Conservation (phyloP, 495 filamentous ascomycete genomes). For the Penicillium tannophilum region DNA sequence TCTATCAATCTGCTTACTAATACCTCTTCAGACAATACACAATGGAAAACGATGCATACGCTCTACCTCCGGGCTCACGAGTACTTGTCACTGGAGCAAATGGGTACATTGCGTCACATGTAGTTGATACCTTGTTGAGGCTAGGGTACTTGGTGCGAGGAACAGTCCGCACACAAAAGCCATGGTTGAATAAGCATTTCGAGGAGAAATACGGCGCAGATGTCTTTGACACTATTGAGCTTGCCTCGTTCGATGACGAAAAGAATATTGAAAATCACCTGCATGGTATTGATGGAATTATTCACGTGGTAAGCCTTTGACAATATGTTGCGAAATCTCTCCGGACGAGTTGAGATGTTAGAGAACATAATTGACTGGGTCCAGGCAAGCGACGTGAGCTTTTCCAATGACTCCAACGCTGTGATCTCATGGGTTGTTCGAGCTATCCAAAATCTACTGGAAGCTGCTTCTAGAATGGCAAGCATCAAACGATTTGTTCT, state of each 20-base stretch:
- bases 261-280: neutral
- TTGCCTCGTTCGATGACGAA: neutral
- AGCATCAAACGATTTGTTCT: constrained; percentile 54
- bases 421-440: constrained; percentile 41
- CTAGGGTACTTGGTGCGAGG: constrained; percentile 55
- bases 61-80: constrained; percentile 4
- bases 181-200: constrained; percentile 48
- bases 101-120: constrained; percentile 57
- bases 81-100: constrained; percentile 60
- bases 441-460: constrained; percentile 41
- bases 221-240: constrained; percentile 34
- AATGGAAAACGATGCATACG: neutral
- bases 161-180: constrained; percentile 45
- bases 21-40: neutral
- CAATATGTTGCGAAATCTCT: neutral
- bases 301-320: neutral
- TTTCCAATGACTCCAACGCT: constrained; percentile 39
- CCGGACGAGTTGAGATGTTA: no score
- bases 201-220: constrained; percentile 40
- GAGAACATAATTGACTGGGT: neutral
- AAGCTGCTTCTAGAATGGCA: constrained; percentile 44
- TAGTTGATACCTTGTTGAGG: constrained; percentile 49
- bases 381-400: neutral
- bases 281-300: neutral
- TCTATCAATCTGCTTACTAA: neutral